A percentile compares a stretch with the other conserved stretches of the same genome.
Conservation (phyloP, 2,329 filamentous ascomycete genomes). For the Oidium heveae region DNA sequence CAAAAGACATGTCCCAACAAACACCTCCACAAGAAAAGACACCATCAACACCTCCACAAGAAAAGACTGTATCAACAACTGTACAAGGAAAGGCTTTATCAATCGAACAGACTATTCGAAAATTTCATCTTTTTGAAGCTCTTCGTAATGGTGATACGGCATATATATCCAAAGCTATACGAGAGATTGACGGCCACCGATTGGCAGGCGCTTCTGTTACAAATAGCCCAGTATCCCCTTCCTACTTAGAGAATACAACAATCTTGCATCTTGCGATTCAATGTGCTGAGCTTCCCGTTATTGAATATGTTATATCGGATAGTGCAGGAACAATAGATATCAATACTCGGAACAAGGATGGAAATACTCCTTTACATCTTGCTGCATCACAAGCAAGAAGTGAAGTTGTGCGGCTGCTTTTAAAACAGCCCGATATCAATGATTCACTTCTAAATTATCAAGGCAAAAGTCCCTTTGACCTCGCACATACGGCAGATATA, state of each 20-base stretch:
- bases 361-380: slow-evolving; percentile 79
- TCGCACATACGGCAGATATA: slow-evolving; percentile 79
- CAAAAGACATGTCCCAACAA: slow-evolving; percentile 4
- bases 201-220: slow-evolving; percentile 20
- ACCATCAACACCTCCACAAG: slow-evolving; percentile 19
- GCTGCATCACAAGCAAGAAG: slow-evolving; percentile 62
- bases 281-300: slow-evolving; percentile 74
- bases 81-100: slow-evolving; percentile 18
- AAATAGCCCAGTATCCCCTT: slow-evolving; percentile 4
- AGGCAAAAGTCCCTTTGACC: slow-evolving; percentile 64
- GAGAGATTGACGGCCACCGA: slow-evolving; percentile 24
- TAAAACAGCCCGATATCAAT: slow-evolving; percentile 66
- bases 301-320: slow-evolving; percentile 80
- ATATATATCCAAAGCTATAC: slow-evolving; percentile 66
- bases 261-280: slow-evolving; percentile 86
- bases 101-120: slow-evolving; percentile 81
- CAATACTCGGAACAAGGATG: slow-evolving; percentile 77
- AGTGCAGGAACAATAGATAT: slow-evolving; percentile 45
- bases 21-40: slow-evolving; percentile 9
- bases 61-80: slow-evolving; percentile 3
- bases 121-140: slow-evolving; percentile 85
- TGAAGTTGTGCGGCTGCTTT: slow-evolving; percentile 55
- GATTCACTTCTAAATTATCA: slow-evolving; percentile 68
- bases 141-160: slow-evolving; percentile 74
- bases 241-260: slow-evolving; percentile 51